Conservation (phyloP, 768 basidiomycete genomes). For the Rossbeevera mucosa region DNA sequence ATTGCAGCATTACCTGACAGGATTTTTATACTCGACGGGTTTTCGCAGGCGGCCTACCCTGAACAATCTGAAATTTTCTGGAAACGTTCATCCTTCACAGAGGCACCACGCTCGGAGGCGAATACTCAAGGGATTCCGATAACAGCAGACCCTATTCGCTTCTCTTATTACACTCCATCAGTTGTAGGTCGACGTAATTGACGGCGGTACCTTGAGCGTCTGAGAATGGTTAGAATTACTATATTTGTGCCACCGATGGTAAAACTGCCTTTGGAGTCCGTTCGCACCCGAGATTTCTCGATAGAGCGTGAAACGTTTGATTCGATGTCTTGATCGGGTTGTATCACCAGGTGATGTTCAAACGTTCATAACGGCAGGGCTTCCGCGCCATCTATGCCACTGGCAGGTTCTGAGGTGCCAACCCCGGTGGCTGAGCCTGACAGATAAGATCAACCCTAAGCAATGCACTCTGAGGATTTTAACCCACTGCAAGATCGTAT, state of each 20-base stretch:
- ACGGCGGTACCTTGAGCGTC: neutral
- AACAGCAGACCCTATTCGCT: neutral
- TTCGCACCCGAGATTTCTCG: neutral
- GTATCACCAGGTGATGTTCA: neutral
- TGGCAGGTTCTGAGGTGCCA: neutral
- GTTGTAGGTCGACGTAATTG: constrained; percentile 12
- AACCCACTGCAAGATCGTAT: neutral
- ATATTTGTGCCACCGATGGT: neutral
- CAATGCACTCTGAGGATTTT: neutral
- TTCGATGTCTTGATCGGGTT: neutral
- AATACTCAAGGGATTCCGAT: constrained; percentile 3
- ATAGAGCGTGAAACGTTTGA: neutral
- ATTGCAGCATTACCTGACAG: neutral
- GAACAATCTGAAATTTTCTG: neutral
- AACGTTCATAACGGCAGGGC: neutral
- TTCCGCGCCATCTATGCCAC: neutral
- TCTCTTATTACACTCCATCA: constrained; percentile 2
- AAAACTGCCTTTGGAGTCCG: neutral
- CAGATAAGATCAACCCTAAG: neutral
- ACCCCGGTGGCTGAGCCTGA: neutral
- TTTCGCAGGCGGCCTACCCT: neutral
- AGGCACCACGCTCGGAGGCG: neutral
- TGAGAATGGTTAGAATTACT: neutral
- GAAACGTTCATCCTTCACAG: neutral
- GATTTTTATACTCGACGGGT: constrained; percentile 7